phyloP scores from a whole-genome alignment of 495 filamentous ascomycete genomes.

The Bacidia gigantensis region DNA sequence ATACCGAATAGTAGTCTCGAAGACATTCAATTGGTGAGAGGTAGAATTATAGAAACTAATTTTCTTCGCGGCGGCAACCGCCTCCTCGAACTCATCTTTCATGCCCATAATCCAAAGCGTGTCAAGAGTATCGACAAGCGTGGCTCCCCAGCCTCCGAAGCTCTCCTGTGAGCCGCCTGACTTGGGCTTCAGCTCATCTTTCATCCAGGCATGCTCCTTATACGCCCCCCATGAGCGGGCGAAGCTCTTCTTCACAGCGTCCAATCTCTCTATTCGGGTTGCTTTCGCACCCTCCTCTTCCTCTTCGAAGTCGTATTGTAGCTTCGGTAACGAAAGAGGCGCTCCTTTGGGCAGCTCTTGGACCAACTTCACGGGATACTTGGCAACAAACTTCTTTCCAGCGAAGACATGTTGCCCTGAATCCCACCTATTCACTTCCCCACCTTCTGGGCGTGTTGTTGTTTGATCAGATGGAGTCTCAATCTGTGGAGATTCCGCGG shows the following conservation, averaged over 20 bases:
- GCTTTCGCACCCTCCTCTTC: slow-evolving; percentile 27
- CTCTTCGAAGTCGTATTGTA: slow-evolving; percentile 38
- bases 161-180: slow-evolving; percentile 36
- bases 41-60: slow-evolving; percentile 42
- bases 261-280: slow-evolving; percentile 30
- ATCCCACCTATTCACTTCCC: neutral
- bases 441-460: neutral
- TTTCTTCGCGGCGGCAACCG: slow-evolving; percentile 36
- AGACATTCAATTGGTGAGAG: slow-evolving; percentile 52
- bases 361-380: slow-evolving; percentile 35
- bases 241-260: slow-evolving; percentile 56
- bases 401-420: slow-evolving; percentile 10
- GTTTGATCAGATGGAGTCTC: neutral
- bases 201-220: slow-evolving; percentile 58
- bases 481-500: neutral
- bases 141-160: slow-evolving; percentile 52
- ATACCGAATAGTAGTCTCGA: slow-evolving; percentile 82
- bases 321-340: slow-evolving; percentile 31
- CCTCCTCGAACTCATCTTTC: slow-evolving; percentile 44
- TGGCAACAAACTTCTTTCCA: slow-evolving; percentile 20
- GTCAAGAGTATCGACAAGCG: slow-evolving; percentile 47
- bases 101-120: slow-evolving; percentile 51
- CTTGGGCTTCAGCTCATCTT: slow-evolving; percentile 63
- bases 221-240: slow-evolving; percentile 64
- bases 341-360: slow-evolving; percentile 34